phyloP scores from a whole-genome alignment of 768 basidiomycete genomes.

The Daedaleopsis sinensis region DNA sequence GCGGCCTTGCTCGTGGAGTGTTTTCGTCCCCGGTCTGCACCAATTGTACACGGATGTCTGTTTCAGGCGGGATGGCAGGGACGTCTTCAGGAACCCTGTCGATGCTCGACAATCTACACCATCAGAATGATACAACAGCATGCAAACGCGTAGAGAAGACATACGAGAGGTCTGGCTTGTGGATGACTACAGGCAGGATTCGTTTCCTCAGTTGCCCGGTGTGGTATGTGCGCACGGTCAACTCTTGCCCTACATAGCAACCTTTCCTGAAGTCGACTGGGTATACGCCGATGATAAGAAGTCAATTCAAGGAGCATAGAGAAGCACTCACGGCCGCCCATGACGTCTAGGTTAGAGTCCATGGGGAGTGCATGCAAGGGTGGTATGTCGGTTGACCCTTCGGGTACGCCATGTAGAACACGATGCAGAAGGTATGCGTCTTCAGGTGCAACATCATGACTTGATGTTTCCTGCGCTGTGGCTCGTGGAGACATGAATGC shows the following conservation, averaged over 20 bases:
- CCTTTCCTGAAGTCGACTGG: constrained; percentile 96
- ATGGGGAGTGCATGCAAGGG: constrained; percentile 86
- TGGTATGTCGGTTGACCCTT: constrained; percentile 76
- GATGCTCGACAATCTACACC: neutral
- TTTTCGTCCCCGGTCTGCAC: constrained; percentile 28
- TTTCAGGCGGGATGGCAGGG: constrained; percentile 17
- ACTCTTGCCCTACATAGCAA: constrained; percentile 97
- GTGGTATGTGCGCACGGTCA: constrained; percentile 96
- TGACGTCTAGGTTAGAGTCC: constrained; percentile 92
- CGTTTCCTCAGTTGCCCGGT: constrained; percentile 91
- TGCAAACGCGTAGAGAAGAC: neutral
- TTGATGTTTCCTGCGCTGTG: constrained; percentile 54
- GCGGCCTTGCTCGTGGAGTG: constrained; percentile 38
- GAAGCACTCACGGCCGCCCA: constrained; percentile 79
- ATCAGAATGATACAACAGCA: neutral
- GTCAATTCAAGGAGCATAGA: too few species aligned
- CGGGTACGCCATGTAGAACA: constrained; percentile 82
- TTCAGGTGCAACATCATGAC: constrained; percentile 53
- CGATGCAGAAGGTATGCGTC: constrained; percentile 79
- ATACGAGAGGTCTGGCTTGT: constrained; percentile 39
- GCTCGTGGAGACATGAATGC: constrained; percentile 10
- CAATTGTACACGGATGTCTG: constrained; percentile 35
- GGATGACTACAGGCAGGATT: constrained; percentile 77
- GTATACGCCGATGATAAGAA: neutral
- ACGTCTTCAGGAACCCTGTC: neutral